Base-by-base conservation (phyloP, 305 asterid genomes). In the Coffea humblotiana region DNA sequence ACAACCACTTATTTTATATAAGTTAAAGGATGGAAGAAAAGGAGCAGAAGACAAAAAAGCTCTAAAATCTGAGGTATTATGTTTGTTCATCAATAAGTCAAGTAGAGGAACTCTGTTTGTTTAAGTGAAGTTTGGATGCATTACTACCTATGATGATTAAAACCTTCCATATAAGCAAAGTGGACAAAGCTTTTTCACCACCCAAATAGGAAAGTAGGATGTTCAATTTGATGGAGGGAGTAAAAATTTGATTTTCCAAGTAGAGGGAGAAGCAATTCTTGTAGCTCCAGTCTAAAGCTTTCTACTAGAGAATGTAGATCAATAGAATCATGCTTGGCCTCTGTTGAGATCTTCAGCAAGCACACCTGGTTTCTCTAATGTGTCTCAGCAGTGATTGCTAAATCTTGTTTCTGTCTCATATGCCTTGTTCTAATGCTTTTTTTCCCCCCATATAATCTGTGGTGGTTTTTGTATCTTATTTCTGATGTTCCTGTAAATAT, bases 21-120 rank as follows among this genome's bases (percentile, higher is more conserved):
- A 56, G 37, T 79, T 52, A 49, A 15, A 63, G 29, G 61, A 76
- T 82, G 82, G 74, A 75, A 80, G 25, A 77, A 87, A 82, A 82
- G 78, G 75, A 78, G 70, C 72, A 47, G 66, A 76, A 21, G 58
- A 75, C 37, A 65, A 48, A 69, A 45, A 65, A 72, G 71, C 79
- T 37, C 86, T 72, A 70, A 82, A 79, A 82, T 58, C 70, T 54
- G 77, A 84, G 89, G 97, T 91, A 74, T 32, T 37, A 21, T 74
- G 67, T 74, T 54, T 77, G 27, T 40, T 54, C 74, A 14, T 29
- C 48, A 40, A 40, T 40, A 40, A 40, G 43, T 40, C 43, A 40
- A 40, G 6, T 40, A 3, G 43, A 40, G 43, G 43, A 40, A 5
- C 43, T 40, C 2, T 40, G 43, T 40, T 40, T 40, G 43, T 40